Conservation (phyloP, 2,329 filamentous ascomycete species). For the Fusarium sp. region DNA sequence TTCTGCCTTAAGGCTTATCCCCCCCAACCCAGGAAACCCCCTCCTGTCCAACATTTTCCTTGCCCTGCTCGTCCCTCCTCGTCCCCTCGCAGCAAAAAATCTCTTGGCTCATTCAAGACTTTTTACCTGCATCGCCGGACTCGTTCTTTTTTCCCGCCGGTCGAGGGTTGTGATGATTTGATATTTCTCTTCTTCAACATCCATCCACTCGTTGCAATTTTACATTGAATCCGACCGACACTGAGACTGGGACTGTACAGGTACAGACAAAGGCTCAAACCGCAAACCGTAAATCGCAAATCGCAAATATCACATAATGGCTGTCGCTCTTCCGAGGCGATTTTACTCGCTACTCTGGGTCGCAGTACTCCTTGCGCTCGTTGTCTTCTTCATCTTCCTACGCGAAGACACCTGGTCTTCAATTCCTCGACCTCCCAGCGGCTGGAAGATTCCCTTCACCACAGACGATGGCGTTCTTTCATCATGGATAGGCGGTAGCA, state of each 20-base stretch:
- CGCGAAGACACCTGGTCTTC: slow-evolving; percentile 36
- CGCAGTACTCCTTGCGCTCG: slow-evolving; percentile 24
- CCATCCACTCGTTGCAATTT: slow-evolving; percentile 10
- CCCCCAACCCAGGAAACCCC: not conserved
- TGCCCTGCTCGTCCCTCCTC: not conserved
- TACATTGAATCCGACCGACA: not conserved
- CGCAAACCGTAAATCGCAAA: not conserved
- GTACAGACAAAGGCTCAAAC: not conserved
- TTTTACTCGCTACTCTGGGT: slow-evolving; percentile 38
- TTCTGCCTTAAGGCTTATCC: slow-evolving; percentile 11
- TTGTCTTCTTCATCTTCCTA: slow-evolving; percentile 33
- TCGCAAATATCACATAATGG: slow-evolving; percentile 15
- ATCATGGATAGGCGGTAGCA: slow-evolving; percentile 26
- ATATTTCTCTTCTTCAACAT: slow-evolving; percentile 18
- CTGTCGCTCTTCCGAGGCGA: slow-evolving; percentile 33
- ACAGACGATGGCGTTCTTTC: slow-evolving; percentile 39
- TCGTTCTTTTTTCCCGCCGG: slow-evolving; percentile 18
- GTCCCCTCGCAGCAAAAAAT: slow-evolving; percentile 8
- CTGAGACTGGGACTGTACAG: not conserved
- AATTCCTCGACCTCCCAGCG: slow-evolving; percentile 26
- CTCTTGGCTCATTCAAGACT: slow-evolving; percentile 15
- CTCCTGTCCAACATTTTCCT: slow-evolving; percentile 1
- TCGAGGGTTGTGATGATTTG: slow-evolving; percentile 26
- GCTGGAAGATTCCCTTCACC: slow-evolving; percentile 39
- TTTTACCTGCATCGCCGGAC: not conserved